phyloP scores from a whole-genome alignment of 495 filamentous ascomycete species.

The Stereocaulon alpinum region DNA sequence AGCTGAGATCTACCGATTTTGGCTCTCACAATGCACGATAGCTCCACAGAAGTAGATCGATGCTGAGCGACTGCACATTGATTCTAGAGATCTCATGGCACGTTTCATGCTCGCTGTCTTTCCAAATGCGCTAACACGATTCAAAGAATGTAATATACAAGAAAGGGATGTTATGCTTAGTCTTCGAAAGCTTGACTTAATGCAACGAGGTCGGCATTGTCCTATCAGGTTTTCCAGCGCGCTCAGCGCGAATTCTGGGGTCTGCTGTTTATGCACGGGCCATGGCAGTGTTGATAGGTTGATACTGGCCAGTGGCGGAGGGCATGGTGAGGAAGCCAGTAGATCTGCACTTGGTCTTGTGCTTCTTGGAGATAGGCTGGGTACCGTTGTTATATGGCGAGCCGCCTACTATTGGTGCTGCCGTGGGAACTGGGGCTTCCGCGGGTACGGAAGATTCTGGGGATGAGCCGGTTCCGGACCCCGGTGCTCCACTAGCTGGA shows the following conservation, averaged over 20 bases:
- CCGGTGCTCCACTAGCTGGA: slow-evolving; percentile 15
- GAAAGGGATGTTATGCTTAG: neutral
- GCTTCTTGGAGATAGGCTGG: slow-evolving; percentile 21
- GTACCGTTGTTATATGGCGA: slow-evolving; percentile 33
- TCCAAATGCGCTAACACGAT: slow-evolving; percentile 3
- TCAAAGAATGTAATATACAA: slow-evolving; percentile 11
- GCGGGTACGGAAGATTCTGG: slow-evolving; percentile 11
- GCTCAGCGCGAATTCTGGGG: neutral
- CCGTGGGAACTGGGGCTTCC: slow-evolving; percentile 16
- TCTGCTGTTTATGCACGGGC: neutral
- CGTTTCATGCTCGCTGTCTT: slow-evolving; percentile 1
- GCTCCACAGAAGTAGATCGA: too few species aligned
- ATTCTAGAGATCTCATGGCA: neutral
- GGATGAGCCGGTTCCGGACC: slow-evolving; percentile 1
- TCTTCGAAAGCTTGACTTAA: neutral
- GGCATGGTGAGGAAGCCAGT: slow-evolving; percentile 32
- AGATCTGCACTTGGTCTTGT: slow-evolving; percentile 24
- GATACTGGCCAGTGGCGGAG: slow-evolving; percentile 7
- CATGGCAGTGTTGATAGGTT: neutral
- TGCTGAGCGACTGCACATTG: neutral
- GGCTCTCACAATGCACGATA: slow-evolving; percentile 1
- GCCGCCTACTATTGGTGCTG: slow-evolving; percentile 22
- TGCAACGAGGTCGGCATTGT: neutral
- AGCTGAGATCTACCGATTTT: slow-evolving; percentile 2
- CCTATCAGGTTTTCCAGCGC: neutral